Evolutionary conservation across 2,329 filamentous ascomycete genomes (phyloP), one percentile per base, ranked within the genome.

Genomic region (Pseudophaeomoniella oleicola): DNA sequence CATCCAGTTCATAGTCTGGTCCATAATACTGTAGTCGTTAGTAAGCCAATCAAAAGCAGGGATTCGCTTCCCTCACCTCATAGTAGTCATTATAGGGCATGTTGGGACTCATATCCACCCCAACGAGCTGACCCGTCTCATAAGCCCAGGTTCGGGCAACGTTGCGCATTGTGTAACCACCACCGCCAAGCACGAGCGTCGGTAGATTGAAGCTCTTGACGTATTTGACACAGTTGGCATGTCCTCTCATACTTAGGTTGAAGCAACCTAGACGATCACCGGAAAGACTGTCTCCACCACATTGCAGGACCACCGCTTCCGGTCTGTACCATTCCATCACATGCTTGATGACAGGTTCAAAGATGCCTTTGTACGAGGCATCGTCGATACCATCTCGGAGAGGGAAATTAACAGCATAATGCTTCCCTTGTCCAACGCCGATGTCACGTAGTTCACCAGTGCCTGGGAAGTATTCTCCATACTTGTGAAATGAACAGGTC

Each of bases 71-170:
- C 43, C 58, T 49, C 53, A 71, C 69, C 55, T 80, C 76, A 52
- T 96, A 96, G 58, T 96, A 96, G 63, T 96, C 88, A 44, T 94
- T 96, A 58, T 86, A 96, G 1, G 88, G 88, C 30, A 96, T 68
- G n/a, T 82, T 78, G 4, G 80, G 71, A 9, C 75, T 71, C 71
- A 96, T 83, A 18, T 83, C 71, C 41, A 87, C 75, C 17, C 83
- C 83, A 14, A 94, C 83, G 5, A 96, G 70, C 40, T 86, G 72
- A 45, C 88, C 88, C 46, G 60, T 81, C 74, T 94, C 63, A 48
- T 66, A 72, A 15, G 65, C 65, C 74, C 72, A 78, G 1, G 75
- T 78, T 34, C 75, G 66, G 32, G 67, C 63, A 35, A 71, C 67
- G 41, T 71, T 81, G 37, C 76, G 66, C 73, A 80, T 80, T 1